Conservation (phyloP, 2,329 filamentous ascomycete species). For the Pseudomassariella vexata region DNA sequence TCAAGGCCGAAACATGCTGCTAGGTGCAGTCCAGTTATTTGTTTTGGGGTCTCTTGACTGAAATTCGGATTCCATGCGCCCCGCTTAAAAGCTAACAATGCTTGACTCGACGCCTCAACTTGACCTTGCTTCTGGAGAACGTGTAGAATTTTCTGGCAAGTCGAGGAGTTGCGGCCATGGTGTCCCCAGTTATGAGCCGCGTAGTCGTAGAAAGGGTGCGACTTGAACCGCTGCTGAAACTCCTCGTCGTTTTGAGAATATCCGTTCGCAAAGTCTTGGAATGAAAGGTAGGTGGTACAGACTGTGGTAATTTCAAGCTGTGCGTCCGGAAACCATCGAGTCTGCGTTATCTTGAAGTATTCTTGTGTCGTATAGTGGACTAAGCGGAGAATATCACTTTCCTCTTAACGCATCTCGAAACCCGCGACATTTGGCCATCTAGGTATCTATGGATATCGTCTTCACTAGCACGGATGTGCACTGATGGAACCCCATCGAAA, state of each 20-base stretch:
- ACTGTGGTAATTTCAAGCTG: conserved; percentile 18
- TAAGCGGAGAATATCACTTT: conserved; percentile 30
- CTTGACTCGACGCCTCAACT: conserved; percentile 3
- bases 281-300: conserved; percentile 31
- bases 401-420: conserved; percentile 16
- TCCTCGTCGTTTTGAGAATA: background rate
- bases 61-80: background rate
- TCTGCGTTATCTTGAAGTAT: conserved; percentile 28
- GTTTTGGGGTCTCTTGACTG: background rate
- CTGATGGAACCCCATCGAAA: conserved; percentile 7
- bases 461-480: conserved; percentile 26
- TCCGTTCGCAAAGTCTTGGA: conserved; percentile 8
- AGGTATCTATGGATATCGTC: conserved; percentile 27
- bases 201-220: conserved; percentile 7
- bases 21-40: conserved; percentile 4
- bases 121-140: conserved; percentile 1
- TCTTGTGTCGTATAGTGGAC: conserved; percentile 39
- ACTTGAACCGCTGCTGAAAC: conserved; percentile 3
- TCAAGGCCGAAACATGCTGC: conserved; percentile 5
- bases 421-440: conserved; percentile 10
- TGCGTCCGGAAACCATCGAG: conserved; percentile 23
- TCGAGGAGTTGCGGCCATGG: conserved; percentile 1
- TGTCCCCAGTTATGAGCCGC: conserved; percentile 10
- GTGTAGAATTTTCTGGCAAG: background rate
- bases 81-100: background rate